Conservation (phyloP, 345 rosid species). For the Noccaea caerulescens region DNA sequence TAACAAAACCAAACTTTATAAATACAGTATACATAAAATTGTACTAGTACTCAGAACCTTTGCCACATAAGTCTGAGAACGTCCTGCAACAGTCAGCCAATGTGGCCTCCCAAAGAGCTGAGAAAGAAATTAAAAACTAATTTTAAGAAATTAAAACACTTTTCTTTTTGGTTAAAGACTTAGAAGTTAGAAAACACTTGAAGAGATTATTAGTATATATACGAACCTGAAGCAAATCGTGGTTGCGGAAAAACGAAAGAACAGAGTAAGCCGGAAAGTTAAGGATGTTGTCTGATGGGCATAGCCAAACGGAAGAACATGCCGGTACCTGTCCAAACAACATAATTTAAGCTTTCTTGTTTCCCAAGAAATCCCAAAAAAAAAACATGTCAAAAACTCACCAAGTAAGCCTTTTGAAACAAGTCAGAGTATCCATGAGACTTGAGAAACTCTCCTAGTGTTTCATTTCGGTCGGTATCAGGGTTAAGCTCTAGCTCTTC, state of each 20-base stretch:
- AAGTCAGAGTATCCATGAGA: constrained; percentile 67
- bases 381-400: constrained; percentile 21
- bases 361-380: neutral
- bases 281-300: constrained; percentile 62
- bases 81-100: constrained; percentile 68
- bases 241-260: constrained; percentile 72
- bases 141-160: neutral
- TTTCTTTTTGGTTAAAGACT: neutral
- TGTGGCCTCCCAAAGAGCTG: constrained; percentile 80
- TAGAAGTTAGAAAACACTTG: neutral
- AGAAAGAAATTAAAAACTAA: neutral
- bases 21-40: neutral
- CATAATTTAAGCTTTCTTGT: neutral
- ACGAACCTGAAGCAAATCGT: constrained; percentile 75
- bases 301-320: constrained; percentile 79
- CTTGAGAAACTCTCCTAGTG: constrained; percentile 61
- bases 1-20: neutral
- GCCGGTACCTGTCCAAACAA: constrained; percentile 57
- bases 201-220: neutral
- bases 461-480: constrained; percentile 55
- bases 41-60: constrained; percentile 46
- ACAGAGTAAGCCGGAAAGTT: constrained; percentile 70
- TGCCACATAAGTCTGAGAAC: constrained; percentile 60
- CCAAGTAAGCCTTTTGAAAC: constrained; percentile 81
- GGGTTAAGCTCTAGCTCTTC: constrained; percentile 63